Percentiles rank a stretch among this genome's conserved stretches.
These are phyloP conservation scores for Rhizopogon rudus DNA, from an alignment of 768 basidiomycete species.

Conservation along the genomic window DNA sequence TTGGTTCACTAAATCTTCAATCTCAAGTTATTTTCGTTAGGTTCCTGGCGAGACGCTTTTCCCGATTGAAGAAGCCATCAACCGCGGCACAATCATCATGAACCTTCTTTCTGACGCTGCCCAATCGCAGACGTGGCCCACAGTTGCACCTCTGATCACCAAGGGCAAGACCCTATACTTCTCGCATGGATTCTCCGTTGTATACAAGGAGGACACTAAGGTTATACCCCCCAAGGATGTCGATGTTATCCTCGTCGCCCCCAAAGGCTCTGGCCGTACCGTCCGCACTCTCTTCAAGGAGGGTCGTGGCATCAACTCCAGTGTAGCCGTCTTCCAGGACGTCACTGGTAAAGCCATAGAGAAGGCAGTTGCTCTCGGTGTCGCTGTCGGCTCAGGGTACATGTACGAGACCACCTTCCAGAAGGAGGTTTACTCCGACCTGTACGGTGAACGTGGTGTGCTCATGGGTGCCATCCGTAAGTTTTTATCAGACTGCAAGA, in stretches of 20 bases:
- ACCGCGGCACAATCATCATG: constrained; percentile 98
- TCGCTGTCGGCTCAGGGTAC: constrained; percentile 95
- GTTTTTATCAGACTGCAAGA: constrained; percentile 20
- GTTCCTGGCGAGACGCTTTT: constrained; percentile 97
- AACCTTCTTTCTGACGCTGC: constrained; percentile 99
- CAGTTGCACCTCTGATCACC: constrained; percentile 89
- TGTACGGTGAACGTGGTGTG: constrained; percentile 99
- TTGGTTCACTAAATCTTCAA: background rate
- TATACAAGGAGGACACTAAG: constrained; percentile 96
- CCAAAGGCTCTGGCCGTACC: constrained; percentile 97
- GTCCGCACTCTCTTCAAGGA: constrained; percentile 99
- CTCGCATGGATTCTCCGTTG: constrained; percentile 98
- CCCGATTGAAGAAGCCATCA: constrained; percentile 96
- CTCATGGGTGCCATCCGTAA: constrained; percentile 95
- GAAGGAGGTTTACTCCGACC: constrained; percentile 99
- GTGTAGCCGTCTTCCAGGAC: constrained; percentile 94
- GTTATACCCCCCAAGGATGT: constrained; percentile 90
- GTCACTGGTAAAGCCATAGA: constrained; percentile 98
- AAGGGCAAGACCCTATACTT: constrained; percentile 99
- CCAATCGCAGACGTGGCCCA: constrained; percentile 95
- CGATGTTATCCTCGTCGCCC: constrained; percentile 98
- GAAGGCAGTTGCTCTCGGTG: constrained; percentile 92
- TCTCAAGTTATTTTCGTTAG: constrained; percentile 28
- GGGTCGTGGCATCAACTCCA: constrained; percentile 97
- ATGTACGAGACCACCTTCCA: constrained; percentile 98